Evolutionary conservation across 2,329 filamentous ascomycete species (phyloP).

Genomic region (Coniochaeta prunicola): DNA sequence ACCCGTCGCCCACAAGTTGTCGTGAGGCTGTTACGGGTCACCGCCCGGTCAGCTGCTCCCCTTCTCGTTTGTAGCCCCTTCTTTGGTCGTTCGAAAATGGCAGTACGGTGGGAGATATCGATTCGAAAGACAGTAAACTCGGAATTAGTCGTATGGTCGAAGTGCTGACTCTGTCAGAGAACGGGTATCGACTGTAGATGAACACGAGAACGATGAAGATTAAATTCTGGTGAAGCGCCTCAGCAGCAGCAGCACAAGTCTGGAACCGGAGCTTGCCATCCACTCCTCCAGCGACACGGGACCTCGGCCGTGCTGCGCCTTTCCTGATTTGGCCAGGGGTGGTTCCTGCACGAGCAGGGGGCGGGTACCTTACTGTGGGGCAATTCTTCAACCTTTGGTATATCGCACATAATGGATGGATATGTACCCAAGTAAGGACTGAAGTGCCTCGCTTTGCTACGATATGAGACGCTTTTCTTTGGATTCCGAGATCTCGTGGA

Average conservation of each 20-base stretch:
- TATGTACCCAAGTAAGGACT: too few relatives aligned
- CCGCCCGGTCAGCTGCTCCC: background rate
- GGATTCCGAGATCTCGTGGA: too few relatives aligned
- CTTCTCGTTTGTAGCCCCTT: background rate
- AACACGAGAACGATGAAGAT: background rate
- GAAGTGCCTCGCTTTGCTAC: too few relatives aligned
- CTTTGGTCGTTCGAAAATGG: background rate
- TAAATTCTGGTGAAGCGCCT: background rate
- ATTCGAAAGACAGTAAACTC: background rate
- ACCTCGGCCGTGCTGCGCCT: background rate
- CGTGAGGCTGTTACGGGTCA: background rate
- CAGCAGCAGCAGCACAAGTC: too few relatives aligned
- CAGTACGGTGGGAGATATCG: background rate
- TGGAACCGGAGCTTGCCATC: background rate
- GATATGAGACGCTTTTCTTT: too few relatives aligned
- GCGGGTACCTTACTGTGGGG: background rate
- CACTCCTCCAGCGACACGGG: background rate
- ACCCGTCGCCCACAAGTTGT: background rate
- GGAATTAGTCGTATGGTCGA: background rate
- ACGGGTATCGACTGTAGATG: background rate
- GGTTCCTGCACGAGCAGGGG: slow-evolving; percentile 1
- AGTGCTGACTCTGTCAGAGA: background rate
- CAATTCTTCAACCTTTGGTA: too few relatives aligned
- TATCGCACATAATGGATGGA: too few relatives aligned
- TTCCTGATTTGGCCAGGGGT: slow-evolving; percentile 1